Evolutionary conservation across 768 basidiomycete species (phyloP).

Genomic region (Suillus hirtellus): DNA sequence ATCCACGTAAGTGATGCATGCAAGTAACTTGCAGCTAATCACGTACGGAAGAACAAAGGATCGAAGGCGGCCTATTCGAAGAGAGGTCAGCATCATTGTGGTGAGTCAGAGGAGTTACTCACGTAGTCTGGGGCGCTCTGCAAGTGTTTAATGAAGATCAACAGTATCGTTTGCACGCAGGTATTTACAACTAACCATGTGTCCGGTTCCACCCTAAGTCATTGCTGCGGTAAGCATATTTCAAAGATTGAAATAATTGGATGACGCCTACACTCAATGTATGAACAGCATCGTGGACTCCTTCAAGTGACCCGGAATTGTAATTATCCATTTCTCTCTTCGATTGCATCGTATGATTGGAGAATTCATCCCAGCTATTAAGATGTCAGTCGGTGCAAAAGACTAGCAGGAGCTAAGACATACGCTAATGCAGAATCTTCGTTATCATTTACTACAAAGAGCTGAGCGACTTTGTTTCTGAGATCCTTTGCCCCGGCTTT

Average conservation of each 20-base stretch:
- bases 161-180: neutral
- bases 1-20: neutral
- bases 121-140: slow-evolving; percentile 27
- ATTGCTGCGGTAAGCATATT: neutral
- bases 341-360: slow-evolving; percentile 24
- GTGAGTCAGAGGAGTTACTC: slow-evolving; percentile 4
- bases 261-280: slow-evolving; percentile 17
- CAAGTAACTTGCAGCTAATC: neutral
- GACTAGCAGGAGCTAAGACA: neutral
- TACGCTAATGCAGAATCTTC: slow-evolving; percentile 18
- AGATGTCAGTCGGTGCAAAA: slow-evolving; percentile 3
- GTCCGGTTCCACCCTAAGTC: slow-evolving; percentile 26
- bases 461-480: slow-evolving; percentile 18
- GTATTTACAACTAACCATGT: slow-evolving; percentile 23
- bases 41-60: slow-evolving; percentile 27
- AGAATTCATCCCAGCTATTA: slow-evolving; percentile 30
- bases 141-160: slow-evolving; percentile 5
- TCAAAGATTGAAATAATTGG: neutral
- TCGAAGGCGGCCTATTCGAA: slow-evolving; percentile 23
- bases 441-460: slow-evolving; percentile 21
- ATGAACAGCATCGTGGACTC: slow-evolving; percentile 23
- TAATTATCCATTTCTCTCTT: slow-evolving; percentile 14
- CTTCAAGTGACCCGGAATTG: slow-evolving; percentile 23
- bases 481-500: slow-evolving; percentile 18
- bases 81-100: neutral